Evolutionary conservation across 192 early-diverging fungal species (phyloP).

Genomic region (Backusella tuberculispora): DNA sequence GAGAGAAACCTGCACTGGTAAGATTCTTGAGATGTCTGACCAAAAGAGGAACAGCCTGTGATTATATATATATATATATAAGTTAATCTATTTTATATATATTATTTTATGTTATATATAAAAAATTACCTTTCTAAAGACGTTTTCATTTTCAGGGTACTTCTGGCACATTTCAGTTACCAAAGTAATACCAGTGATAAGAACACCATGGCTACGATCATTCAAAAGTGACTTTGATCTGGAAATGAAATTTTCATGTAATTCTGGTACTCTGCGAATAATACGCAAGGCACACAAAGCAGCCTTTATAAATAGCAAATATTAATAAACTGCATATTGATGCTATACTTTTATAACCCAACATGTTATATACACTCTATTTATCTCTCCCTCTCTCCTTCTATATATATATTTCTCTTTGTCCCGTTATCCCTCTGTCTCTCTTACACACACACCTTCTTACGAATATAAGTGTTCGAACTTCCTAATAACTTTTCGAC

Average conservation of each 20-base stretch:
- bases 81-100: too few relatives aligned
- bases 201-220: conserved; percentile 96
- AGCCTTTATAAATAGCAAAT: conserved; percentile 55
- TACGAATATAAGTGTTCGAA: conserved; percentile 92
- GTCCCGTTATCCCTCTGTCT: too few relatives aligned
- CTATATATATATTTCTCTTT: too few relatives aligned
- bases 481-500: conserved; percentile 92
- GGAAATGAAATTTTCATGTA: conserved; percentile 83
- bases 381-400: too few relatives aligned
- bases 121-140: conserved; percentile 66
- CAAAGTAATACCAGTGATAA: conserved; percentile 89
- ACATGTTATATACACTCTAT: too few relatives aligned
- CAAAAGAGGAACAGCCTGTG: conserved; percentile 75
- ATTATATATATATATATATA: not conserved
- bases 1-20: conserved; percentile 81
- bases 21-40: conserved; percentile 90
- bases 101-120: not conserved
- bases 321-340: not conserved
- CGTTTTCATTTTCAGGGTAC: conserved; percentile 65
- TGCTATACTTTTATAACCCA: not conserved
- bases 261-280: conserved; percentile 91
- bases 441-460: conserved; percentile 72
- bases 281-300: conserved; percentile 92
- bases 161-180: conserved; percentile 87
- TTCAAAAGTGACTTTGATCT: conserved; percentile 74